Evolutionary conservation across 2,329 filamentous ascomycete species (phyloP), one percentile per base, ranked within the genome.

Genomic region (Talaromyces piceae): DNA sequence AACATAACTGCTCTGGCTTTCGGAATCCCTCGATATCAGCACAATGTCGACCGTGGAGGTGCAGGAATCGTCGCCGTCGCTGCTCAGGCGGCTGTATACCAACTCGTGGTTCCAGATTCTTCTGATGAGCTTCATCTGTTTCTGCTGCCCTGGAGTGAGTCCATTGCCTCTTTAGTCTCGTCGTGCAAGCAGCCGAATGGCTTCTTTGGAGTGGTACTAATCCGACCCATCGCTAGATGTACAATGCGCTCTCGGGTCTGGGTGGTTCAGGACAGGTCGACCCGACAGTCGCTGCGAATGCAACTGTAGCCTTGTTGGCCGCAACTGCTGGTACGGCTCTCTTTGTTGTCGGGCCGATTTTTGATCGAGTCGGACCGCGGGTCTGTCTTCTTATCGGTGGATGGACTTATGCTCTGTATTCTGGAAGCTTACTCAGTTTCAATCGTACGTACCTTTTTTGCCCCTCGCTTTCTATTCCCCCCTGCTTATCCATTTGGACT

Each of bases 21-120:
- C n/a, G n/a, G n/a, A n/a, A n/a, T n/a, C n/a, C n/a, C n/a, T n/a
- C n/a, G n/a, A n/a, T n/a, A n/a, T n/a, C n/a, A n/a, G n/a, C n/a
- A n/a, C n/a, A n/a, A n/a, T n/a, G n/a, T n/a, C n/a, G n/a, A n/a
- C n/a, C n/a, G n/a, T n/a, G n/a, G n/a, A n/a, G n/a, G n/a, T n/a
- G n/a, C n/a, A n/a, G n/a, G n/a, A n/a, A n/a, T n/a, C n/a, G n/a
- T n/a, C n/a, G n/a, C n/a, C n/a, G n/a, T n/a, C n/a, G n/a, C n/a
- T n/a, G n/a, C n/a, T n/a, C n/a, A n/a, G n/a, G n/a, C n/a, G n/a
- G n/a, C n/a, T n/a, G n/a, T n/a, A n/a, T n/a, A n/a, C n/a, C n/a
- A n/a, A n/a, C n/a, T n/a, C n/a, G n/a, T 77, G 73, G 74, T 71
- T 71, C 39, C 74, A 77, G 58, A 74, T 77, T 45, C 23, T 73